Conservation (phyloP, 352 stramenopile species). For the Phytophthora cajani region DNA sequence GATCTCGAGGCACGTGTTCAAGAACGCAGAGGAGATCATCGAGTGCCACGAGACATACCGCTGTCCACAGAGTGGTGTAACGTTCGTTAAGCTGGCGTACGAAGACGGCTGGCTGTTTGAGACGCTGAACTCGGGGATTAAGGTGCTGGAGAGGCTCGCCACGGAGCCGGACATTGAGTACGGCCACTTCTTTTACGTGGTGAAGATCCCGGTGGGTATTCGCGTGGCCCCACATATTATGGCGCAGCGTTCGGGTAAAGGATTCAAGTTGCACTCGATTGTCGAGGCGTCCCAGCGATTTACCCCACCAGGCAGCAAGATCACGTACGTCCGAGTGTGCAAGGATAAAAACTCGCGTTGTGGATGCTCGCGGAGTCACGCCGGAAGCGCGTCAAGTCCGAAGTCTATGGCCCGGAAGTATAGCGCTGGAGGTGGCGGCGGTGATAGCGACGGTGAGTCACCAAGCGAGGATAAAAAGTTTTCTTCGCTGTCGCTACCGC, state of each 20-base stretch:
- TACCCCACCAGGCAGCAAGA: slow-evolving; percentile 80
- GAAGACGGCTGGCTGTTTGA: slow-evolving; percentile 86
- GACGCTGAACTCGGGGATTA: slow-evolving; percentile 82
- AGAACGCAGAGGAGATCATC: slow-evolving; percentile 86
- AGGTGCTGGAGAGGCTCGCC: slow-evolving; percentile 71
- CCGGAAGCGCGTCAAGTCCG: slow-evolving; percentile 31
- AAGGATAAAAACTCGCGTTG: slow-evolving; percentile 76
- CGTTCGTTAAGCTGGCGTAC: slow-evolving; percentile 85
- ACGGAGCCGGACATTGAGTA: slow-evolving; percentile 71
- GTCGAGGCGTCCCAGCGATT: slow-evolving; percentile 86
- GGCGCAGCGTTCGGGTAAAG: slow-evolving; percentile 80
- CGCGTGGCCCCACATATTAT: slow-evolving; percentile 85
- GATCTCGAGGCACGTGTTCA: slow-evolving; percentile 71
- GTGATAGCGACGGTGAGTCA: slow-evolving; percentile 10
- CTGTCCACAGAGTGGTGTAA: slow-evolving; percentile 75
- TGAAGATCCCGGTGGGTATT: slow-evolving; percentile 85
- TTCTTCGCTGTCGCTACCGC: slow-evolving; percentile 25
- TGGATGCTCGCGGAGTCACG: slow-evolving; percentile 57
- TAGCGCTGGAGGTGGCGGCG: slow-evolving; percentile 20
- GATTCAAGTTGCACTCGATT: slow-evolving; percentile 84
- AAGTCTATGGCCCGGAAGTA: slow-evolving; percentile 29
- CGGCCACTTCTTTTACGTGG: slow-evolving; percentile 86
- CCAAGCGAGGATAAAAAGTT: slow-evolving; percentile 21
- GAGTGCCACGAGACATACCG: slow-evolving; percentile 72
- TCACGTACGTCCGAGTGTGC: slow-evolving; percentile 86